Percentiles rank a stretch among this genome's conserved stretches.
Conservation (phyloP, 495 filamentous ascomycete genomes). For the Penicillium nucicola region DNA sequence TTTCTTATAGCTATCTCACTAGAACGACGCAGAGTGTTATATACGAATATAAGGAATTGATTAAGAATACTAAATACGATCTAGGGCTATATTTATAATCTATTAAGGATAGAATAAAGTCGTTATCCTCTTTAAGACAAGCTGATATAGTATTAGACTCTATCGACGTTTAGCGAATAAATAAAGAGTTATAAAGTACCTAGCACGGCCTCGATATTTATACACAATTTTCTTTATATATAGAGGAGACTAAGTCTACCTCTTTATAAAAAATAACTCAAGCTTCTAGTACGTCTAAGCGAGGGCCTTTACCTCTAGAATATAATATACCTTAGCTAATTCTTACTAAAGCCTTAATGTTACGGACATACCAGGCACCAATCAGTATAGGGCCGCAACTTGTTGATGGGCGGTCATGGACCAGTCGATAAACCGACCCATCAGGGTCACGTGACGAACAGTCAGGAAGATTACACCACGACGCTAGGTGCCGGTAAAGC, state of each 20-base stretch:
- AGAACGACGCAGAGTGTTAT: too few relatives aligned
- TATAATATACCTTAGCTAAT: neutral
- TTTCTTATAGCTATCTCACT: neutral
- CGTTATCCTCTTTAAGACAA: neutral
- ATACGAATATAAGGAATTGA: conserved; percentile 29
- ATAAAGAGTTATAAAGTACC: conserved; percentile 5
- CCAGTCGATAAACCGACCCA: too few relatives aligned
- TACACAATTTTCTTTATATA: neutral
- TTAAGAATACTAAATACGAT: conserved; percentile 26
- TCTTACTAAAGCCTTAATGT: neutral
- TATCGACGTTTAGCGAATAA: neutral
- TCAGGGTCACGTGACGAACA: too few relatives aligned
- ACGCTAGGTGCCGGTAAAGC: too few relatives aligned
- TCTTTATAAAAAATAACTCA: neutral
- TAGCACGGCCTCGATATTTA: conserved; percentile 1
- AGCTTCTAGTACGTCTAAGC: neutral
- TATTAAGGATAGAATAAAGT: conserved; percentile 21
- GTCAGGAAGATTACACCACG: too few relatives aligned
- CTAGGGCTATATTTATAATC: conserved; percentile 24
- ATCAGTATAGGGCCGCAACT: too few relatives aligned
- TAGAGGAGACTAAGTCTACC: neutral
- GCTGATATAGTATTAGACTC: neutral
- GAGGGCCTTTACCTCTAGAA: neutral
- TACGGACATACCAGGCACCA: too few relatives aligned
- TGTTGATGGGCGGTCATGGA: too few relatives aligned